Evolutionary conservation across 164 flowering plant species (phyloP), one percentile per base, ranked within the genome.

Genomic region (Protea cynaroides): DNA sequence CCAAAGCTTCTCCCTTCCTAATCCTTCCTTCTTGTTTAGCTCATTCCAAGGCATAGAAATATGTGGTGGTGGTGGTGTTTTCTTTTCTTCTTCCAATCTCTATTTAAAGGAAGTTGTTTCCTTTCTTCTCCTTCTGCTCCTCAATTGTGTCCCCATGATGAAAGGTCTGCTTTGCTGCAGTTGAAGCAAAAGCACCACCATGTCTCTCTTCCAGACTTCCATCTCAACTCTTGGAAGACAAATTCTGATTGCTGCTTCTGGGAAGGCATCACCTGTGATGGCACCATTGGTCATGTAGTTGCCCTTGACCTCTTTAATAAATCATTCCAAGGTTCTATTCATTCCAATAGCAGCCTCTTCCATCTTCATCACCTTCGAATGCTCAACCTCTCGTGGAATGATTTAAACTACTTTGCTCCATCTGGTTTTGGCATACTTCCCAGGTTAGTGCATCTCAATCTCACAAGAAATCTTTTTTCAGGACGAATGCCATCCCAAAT

Each of bases 401-500:
- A 63, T 51, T 76, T 70, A 25, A 23, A 22, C 17, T 36, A 69
- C 13, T 4, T 10, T 1, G 58, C 69, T 1, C 25, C 71, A 23
- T 15, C 58, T 17, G 18, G 21, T 10, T 25, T 70, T 25, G 66
- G 61, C 3, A 18, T 8, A 0, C 49, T 72, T 2, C 0, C 17
- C 1, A 12, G 49, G 1, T 61, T 73, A 58, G 64, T 29, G 0
- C 56, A 67, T 64, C 73, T 76, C 23, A 65, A 68, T 40, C 72
- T 75, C 40, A 64, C 74, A 14, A 0, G 0, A 14, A 46, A 64
- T 0, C 2, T 2, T 11, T 70, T 76, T 51, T 25, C 50, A 0
- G 72, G 76, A 10, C 25, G 9, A 47, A 44, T 76, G 15, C 71
- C 79, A 1, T 38, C 54, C 6, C 59, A 69, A 72, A 59, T 72